A percentile compares a stretch with the other conserved stretches of the same genome.
phyloP scores from a whole-genome alignment of 192 early-diverging fungal genomes.

The Coemansia sp. region DNA sequence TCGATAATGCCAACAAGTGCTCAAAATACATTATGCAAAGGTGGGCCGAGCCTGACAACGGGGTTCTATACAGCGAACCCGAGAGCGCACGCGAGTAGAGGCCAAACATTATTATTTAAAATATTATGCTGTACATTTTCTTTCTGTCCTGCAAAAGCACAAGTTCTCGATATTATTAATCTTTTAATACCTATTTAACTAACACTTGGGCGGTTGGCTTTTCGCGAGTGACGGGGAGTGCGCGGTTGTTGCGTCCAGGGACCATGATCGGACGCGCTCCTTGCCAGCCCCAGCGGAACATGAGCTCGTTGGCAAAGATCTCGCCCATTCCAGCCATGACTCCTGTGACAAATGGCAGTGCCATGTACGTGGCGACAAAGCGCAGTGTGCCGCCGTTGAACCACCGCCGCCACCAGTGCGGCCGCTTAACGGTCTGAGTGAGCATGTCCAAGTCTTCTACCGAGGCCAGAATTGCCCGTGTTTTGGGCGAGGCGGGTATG shows the following conservation, averaged over 20 bases:
- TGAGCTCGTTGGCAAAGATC: conserved; percentile 76
- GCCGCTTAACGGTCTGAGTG: background rate
- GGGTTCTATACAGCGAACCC: background rate
- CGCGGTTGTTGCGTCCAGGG: conserved; percentile 23
- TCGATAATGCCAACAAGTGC: conserved; percentile 40
- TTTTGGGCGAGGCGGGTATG: background rate
- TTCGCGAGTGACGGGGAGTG: conserved; percentile 20
- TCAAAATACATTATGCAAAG: conserved; percentile 42
- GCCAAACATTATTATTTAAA: background rate
- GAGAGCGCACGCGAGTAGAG: conserved; percentile 1
- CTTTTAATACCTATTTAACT: too few species aligned
- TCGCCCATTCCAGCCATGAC: conserved; percentile 71
- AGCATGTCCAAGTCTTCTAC: conserved; percentile 5
- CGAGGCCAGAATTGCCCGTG: background rate
- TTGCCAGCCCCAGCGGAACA: conserved; percentile 73
- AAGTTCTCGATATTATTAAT: background rate
- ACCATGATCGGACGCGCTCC: conserved; percentile 44
- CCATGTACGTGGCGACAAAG: conserved; percentile 41
- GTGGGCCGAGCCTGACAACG: conserved; percentile 31
- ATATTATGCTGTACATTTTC: background rate
- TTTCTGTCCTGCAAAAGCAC: background rate
- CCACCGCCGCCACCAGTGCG: conserved; percentile 3
- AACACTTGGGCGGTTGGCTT: background rate
- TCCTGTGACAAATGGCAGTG: conserved; percentile 51
- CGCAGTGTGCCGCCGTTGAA: conserved; percentile 10